These are phyloP conservation scores for Pseudonitzschia pungens DNA, from an alignment of 108 stramenopile species.

Conservation along the genomic window DNA sequence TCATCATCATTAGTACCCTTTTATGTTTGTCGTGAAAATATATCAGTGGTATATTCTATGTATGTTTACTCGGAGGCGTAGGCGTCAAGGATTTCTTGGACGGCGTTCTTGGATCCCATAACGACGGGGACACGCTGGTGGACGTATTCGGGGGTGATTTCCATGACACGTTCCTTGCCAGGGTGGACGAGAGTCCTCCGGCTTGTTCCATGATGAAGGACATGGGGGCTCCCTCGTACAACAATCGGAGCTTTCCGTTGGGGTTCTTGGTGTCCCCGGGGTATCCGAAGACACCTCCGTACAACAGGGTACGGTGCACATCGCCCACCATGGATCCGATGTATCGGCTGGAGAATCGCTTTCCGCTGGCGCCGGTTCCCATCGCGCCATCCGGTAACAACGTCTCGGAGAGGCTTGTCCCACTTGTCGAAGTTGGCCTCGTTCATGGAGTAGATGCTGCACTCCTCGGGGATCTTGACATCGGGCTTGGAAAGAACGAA, in stretches of 20 bases:
- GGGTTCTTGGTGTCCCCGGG: slow-evolving; percentile 87
- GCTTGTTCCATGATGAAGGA: slow-evolving; percentile 95
- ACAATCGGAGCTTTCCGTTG: slow-evolving; percentile 83
- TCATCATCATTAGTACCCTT: neutral
- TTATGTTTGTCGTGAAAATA: neutral
- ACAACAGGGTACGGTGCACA: slow-evolving; percentile 96
- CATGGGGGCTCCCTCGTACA: slow-evolving; percentile 96
- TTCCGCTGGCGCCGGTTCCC: slow-evolving; percentile 58
- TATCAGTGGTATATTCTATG: neutral
- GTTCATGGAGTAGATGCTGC: slow-evolving; percentile 92
- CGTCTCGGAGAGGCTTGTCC: slow-evolving; percentile 73
- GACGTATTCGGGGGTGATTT: slow-evolving; percentile 63
- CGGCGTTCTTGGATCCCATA: slow-evolving; percentile 80
- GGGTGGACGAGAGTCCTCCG: slow-evolving; percentile 80
- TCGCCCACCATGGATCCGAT: slow-evolving; percentile 99
- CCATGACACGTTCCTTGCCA: slow-evolving; percentile 69
- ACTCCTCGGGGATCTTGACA: slow-evolving; percentile 80
- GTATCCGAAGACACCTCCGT: slow-evolving; percentile 98
- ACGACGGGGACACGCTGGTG: slow-evolving; percentile 81
- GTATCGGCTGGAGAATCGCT: slow-evolving; percentile 83
- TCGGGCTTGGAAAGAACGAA: slow-evolving; percentile 92
- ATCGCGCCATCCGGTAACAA: slow-evolving; percentile 74
- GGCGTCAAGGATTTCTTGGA: slow-evolving; percentile 68
- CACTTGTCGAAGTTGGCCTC: slow-evolving; percentile 93
- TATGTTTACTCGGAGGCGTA: slow-evolving; percentile 36